Conservation (phyloP, 179 eudicot species). For the Actinidia arguta region DNA sequence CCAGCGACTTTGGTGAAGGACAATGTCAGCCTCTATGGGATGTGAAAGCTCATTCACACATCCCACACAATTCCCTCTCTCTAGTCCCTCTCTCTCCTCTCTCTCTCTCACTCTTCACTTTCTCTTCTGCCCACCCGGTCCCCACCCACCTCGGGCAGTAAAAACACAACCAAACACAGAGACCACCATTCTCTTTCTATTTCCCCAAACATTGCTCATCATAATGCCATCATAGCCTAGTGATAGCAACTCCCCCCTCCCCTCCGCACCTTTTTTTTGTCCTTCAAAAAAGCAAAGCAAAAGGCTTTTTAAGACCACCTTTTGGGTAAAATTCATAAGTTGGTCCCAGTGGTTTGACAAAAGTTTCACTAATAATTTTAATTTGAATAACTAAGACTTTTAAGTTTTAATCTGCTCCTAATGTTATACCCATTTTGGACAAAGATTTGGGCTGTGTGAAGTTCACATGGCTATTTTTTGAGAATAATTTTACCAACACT, state of each 20-base stretch:
- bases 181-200: slow-evolving; percentile 37
- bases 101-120: not conserved
- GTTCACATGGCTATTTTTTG: too few species aligned
- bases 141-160: slow-evolving; percentile 39
- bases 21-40: slow-evolving; percentile 34
- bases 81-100: not conserved
- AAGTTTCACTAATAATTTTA: too few species aligned
- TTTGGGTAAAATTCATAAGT: not conserved
- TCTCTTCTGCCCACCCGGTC: not conserved
- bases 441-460: too few species aligned
- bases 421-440: too few species aligned
- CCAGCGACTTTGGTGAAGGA: slow-evolving; percentile 20
- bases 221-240: slow-evolving; percentile 38
- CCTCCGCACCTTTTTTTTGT: slow-evolving; percentile 7
- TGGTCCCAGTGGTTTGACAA: too few species aligned
- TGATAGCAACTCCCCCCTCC: slow-evolving; percentile 22
- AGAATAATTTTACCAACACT: too few species aligned
- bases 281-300: slow-evolving; percentile 13
- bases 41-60: slow-evolving; percentile 38
- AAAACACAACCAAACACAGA: slow-evolving; percentile 20
- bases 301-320: slow-evolving; percentile 9
- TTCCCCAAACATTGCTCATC: slow-evolving; percentile 31
- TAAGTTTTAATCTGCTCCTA: too few species aligned
- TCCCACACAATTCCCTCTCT: slow-evolving; percentile 11
- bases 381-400: too few species aligned